A percentile compares a stretch with the other conserved stretches of the same genome.
These are phyloP conservation scores for Plasmodium chabaudi DNA, from an alignment of 169 alveolate genomes.

Conservation along the genomic window DNA sequence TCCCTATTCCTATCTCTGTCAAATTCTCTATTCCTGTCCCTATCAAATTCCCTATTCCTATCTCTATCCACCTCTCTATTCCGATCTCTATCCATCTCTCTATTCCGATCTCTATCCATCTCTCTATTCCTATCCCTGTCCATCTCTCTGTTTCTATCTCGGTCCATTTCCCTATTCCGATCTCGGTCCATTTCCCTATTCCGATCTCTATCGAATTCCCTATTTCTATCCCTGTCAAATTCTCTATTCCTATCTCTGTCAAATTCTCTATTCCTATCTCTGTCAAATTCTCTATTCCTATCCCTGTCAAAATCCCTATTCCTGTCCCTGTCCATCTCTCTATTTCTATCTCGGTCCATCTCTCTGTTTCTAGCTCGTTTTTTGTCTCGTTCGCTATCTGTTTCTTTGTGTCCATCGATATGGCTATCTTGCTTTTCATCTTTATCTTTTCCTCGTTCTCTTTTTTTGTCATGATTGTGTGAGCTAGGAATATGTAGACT, in stretches of 20 bases:
- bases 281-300: constrained; percentile 21
- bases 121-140: constrained; percentile 10
- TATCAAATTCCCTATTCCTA: constrained; percentile 2
- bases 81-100: constrained; percentile 18
- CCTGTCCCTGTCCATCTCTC: constrained; percentile 16
- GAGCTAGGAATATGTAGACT: too few relatives aligned
- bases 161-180: constrained; percentile 4
- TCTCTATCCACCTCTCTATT: constrained; percentile 14
- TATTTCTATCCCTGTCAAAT: not conserved
- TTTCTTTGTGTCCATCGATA: constrained; percentile 12
- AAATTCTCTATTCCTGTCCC: not conserved
- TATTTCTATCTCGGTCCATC: constrained; percentile 17
- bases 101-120: not conserved
- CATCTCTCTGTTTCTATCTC: constrained; percentile 7
- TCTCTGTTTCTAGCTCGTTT: constrained; percentile 20
- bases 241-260: constrained; percentile 2
- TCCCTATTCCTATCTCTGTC: constrained; percentile 2
- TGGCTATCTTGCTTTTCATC: constrained; percentile 5
- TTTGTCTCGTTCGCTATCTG: not conserved
- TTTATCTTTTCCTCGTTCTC: constrained; percentile 1
- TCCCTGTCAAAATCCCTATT: constrained; percentile 2
- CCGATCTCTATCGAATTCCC: constrained; percentile 4
- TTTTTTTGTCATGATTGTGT: not conserved
- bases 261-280: constrained; percentile 8
- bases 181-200: not conserved